Evolutionary conservation across 306 rosid genomes (phyloP).

Genomic region (Vicia villosa): DNA sequence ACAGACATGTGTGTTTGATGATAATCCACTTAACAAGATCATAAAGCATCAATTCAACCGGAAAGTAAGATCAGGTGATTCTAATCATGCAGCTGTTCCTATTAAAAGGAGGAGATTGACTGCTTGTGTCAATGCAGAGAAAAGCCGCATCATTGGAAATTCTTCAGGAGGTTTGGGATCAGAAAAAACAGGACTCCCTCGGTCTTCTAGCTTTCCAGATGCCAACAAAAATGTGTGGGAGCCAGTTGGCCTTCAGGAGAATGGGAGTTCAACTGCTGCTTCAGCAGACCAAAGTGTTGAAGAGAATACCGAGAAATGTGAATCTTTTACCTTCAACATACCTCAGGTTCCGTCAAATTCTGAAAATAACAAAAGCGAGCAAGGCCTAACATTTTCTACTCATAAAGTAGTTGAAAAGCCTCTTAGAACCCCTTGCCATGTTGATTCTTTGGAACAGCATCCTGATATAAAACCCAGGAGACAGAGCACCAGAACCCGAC

Average conservation of each 20-base stretch:
- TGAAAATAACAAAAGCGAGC: slow-evolving; percentile 32
- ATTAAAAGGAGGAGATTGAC: slow-evolving; percentile 62
- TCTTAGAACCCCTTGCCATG: slow-evolving; percentile 4
- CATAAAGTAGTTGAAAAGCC: slow-evolving; percentile 42
- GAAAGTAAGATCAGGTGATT: slow-evolving; percentile 52
- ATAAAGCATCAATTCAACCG: slow-evolving; percentile 46
- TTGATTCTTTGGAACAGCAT: slow-evolving; percentile 11
- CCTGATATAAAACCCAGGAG: slow-evolving; percentile 50
- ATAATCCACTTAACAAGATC: slow-evolving; percentile 44
- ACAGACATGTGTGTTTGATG: slow-evolving; percentile 30
- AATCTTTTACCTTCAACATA: slow-evolving; percentile 27
- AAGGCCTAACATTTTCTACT: slow-evolving; percentile 19
- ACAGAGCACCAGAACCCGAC: slow-evolving; percentile 78
- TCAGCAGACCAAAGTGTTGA: slow-evolving; percentile 39
- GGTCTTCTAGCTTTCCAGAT: slow-evolving; percentile 39
- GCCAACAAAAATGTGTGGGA: slow-evolving; percentile 38
- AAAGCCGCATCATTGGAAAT: slow-evolving; percentile 39
- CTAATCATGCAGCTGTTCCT: slow-evolving; percentile 51
- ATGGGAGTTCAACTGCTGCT: slow-evolving; percentile 35
- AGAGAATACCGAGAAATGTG: slow-evolving; percentile 44
- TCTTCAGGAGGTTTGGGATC: slow-evolving; percentile 45
- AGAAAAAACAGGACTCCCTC: slow-evolving; percentile 36
- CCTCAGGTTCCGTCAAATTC: slow-evolving; percentile 40
- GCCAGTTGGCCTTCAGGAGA: slow-evolving; percentile 39
- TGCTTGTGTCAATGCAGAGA: slow-evolving; percentile 60